These are phyloP conservation scores for Diaporthe velutina DNA, from an alignment of 2,329 filamentous ascomycete genomes.

Conservation along the genomic window DNA sequence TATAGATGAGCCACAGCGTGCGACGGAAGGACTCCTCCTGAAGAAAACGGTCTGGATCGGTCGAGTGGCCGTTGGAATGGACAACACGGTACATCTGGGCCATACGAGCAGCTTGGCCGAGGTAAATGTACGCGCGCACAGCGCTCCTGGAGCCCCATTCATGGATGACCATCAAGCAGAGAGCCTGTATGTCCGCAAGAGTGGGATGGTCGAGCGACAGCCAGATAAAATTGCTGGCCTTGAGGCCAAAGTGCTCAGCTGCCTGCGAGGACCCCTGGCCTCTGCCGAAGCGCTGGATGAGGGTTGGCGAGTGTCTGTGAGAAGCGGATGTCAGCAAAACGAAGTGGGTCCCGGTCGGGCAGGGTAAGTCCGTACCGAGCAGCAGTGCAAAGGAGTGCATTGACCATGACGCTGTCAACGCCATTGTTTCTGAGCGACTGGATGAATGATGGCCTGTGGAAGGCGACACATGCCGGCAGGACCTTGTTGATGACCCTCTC, in stretches of 20 bases:
- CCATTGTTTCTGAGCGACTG: slow-evolving; percentile 70
- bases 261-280: slow-evolving; percentile 62
- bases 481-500: slow-evolving; percentile 73
- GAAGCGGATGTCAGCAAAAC: slow-evolving; percentile 16
- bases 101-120: slow-evolving; percentile 74
- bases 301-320: slow-evolving; percentile 64
- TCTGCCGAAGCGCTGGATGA: slow-evolving; percentile 71
- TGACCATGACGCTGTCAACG: slow-evolving; percentile 68
- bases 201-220: slow-evolving; percentile 70
- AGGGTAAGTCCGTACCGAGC: slow-evolving; percentile 64
- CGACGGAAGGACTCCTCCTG: slow-evolving; percentile 73
- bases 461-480: slow-evolving; percentile 71
- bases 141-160: slow-evolving; percentile 74
- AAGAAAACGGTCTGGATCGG: slow-evolving; percentile 70
- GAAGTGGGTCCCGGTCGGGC: neutral
- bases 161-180: slow-evolving; percentile 72
- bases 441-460: slow-evolving; percentile 73
- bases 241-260: slow-evolving; percentile 70
- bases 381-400: slow-evolving; percentile 69
- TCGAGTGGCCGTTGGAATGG: slow-evolving; percentile 64
- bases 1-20: slow-evolving; percentile 73
- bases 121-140: slow-evolving; percentile 73
- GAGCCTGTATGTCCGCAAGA: slow-evolving; percentile 71
- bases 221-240: slow-evolving; percentile 69
- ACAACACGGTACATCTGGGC: slow-evolving; percentile 74